Evolutionary conservation across 768 basidiomycete genomes (phyloP), one percentile per base, ranked within the genome.

Genomic region (Serendipita sp.): DNA sequence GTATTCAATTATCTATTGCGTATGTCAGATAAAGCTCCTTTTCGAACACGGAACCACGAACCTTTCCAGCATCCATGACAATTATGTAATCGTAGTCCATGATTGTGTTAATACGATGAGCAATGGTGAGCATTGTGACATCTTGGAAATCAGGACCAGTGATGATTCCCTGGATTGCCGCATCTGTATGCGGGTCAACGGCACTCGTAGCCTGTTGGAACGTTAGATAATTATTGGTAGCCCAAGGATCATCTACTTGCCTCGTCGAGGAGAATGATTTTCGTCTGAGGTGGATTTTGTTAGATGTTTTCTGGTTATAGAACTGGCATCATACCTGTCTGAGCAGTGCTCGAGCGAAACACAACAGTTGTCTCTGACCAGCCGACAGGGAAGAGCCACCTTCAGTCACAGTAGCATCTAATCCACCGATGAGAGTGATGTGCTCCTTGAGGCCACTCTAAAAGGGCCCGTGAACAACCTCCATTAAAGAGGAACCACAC

Each of bases 211-310:
- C 88, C 53, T 50, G 11, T 58, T 13, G 13, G 13, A 63, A 8
- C 50, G 65, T 37, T 36, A 58, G 45, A 27, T 29, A 50, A 3
- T 27, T 52, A 33, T 43, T 58, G 23, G 1, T 16, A 29, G 3
- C 13, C 13, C 11, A 3, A 40, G 45, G 16, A 40, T 10, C 27
- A 58, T 34, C 34, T 27, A 55, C 67, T 69, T 82, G 87, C 89
- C 81, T 97, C 94, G 70, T 96, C 94, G n/a, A 97, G 77, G 0
- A 96, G 89, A 3, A 97, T 77, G 43, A 96, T 86, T 73, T 86
- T 93, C 16, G 88, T 83, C 82, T 87, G 13, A 6, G 13, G 13
- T 5, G 37, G 37, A 13, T 40, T 40, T 6, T 5, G 37, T 6
- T 31, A 66, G 34, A 16, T 68, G 60, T 53, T 55, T 62, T 65